Conservation (phyloP, 768 basidiomycete species). For the Myochromella boudieri region DNA sequence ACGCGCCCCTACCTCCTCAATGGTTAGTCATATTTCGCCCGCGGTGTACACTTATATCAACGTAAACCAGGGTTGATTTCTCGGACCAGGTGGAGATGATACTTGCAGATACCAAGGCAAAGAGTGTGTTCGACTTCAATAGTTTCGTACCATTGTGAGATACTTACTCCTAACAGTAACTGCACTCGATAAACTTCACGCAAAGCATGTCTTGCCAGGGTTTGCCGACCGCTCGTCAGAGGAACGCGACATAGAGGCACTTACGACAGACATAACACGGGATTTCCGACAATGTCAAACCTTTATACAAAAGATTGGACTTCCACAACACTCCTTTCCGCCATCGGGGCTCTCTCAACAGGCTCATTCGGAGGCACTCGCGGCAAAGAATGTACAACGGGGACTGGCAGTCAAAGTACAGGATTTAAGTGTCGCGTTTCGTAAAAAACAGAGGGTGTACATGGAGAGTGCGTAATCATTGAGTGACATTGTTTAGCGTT, state of each 20-base stretch:
- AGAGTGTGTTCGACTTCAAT: constrained; percentile 57
- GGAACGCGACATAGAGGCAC: constrained; percentile 88
- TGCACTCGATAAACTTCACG: constrained; percentile 92
- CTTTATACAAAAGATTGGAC: constrained; percentile 76
- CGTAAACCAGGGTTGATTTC: constrained; percentile 76
- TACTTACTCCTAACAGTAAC: constrained; percentile 51
- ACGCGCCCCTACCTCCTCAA: constrained; percentile 78
- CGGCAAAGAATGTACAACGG: constrained; percentile 93
- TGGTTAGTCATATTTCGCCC: constrained; percentile 54
- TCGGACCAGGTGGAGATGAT: constrained; percentile 88
- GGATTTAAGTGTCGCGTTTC: constrained; percentile 86
- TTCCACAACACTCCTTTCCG: constrained; percentile 63
- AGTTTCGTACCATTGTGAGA: constrained; percentile 17
- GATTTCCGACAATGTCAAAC: constrained; percentile 64
- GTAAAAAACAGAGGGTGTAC: constrained; percentile 97
- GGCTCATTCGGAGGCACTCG: constrained; percentile 51
- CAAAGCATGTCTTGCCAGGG: constrained; percentile 93
- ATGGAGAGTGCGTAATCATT: constrained; percentile 84
- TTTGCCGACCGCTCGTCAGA: constrained; percentile 94
- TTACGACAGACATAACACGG: constrained; percentile 88
- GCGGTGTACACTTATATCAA: constrained; percentile 18
- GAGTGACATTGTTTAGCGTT: background rate
- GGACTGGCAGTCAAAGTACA: constrained; percentile 96
- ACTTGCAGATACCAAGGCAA: constrained; percentile 63
- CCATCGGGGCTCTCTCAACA: constrained; percentile 42